Conservation (phyloP, 257 asterid species). For the Petunia axillaris region DNA sequence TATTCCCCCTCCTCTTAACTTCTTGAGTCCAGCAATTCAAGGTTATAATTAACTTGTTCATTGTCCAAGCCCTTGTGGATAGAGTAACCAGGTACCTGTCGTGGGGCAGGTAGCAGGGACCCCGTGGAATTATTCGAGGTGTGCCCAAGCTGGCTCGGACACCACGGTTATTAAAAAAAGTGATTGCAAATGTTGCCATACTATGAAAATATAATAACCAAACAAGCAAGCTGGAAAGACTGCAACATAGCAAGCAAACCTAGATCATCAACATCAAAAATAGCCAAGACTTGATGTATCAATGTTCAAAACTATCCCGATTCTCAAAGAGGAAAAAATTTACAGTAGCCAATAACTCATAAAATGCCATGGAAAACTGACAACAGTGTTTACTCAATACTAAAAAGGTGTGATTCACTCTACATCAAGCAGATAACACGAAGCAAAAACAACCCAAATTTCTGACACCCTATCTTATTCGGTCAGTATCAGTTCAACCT, state of each 20-base stretch:
- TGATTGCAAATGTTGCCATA: neutral
- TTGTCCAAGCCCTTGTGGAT: too few relatives aligned
- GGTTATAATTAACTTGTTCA: neutral
- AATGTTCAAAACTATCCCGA: neutral
- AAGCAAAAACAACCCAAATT: neutral
- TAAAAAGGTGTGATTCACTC: neutral
- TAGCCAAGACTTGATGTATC: neutral
- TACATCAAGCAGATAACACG: neutral
- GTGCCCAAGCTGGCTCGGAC: too few relatives aligned
- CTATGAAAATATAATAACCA: neutral
- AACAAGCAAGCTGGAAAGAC: neutral
- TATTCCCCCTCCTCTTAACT: neutral
- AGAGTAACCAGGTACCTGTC: too few relatives aligned
- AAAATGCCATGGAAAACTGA: constrained; percentile 11
- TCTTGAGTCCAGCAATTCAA: neutral
- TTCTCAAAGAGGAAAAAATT: neutral
- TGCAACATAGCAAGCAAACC: neutral
- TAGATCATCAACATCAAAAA: neutral
- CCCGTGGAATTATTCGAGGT: too few relatives aligned
- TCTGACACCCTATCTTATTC: neutral
- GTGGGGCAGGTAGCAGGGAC: too few relatives aligned
- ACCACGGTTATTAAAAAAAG: neutral
- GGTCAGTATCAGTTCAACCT: neutral
- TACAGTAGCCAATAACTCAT: neutral
- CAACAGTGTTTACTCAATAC: neutral